phyloP scores from a whole-genome alignment of 768 basidiomycete species.

The Hygrocybe coccinea region DNA sequence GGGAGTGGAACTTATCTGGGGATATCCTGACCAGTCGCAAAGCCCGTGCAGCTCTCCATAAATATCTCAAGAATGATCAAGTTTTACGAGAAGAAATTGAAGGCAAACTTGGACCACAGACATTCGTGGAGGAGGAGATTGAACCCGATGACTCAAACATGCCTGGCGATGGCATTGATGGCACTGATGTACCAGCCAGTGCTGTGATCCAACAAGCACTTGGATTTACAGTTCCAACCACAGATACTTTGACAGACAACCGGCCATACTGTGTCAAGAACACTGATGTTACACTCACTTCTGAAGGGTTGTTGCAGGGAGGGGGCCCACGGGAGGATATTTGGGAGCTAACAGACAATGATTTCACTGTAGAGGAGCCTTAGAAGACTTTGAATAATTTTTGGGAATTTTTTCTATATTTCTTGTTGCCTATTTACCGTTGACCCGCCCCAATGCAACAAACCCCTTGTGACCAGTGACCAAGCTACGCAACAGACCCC shows the following conservation, averaged over 20 bases:
- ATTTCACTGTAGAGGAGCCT: too few relatives aligned
- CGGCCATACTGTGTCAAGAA: not conserved
- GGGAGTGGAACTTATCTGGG: conserved; percentile 16
- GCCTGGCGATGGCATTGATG: too few relatives aligned
- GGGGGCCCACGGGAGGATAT: too few relatives aligned
- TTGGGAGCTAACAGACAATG: too few relatives aligned
- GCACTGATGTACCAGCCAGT: not conserved
- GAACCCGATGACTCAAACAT: not conserved
- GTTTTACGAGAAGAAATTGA: conserved; percentile 16
- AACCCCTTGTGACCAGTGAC: too few relatives aligned
- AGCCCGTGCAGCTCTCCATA: conserved; percentile 11
- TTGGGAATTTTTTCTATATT: too few relatives aligned
- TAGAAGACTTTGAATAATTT: too few relatives aligned
- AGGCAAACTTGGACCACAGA: not conserved
- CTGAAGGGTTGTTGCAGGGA: too few relatives aligned
- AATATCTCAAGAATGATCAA: conserved; percentile 12
- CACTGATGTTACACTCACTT: not conserved
- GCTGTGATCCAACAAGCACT: not conserved
- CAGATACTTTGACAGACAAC: not conserved
- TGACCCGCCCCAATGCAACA: too few relatives aligned
- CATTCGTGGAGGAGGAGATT: not conserved
- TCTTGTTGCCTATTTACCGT: too few relatives aligned
- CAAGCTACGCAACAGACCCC: too few relatives aligned
- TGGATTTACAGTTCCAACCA: not conserved
- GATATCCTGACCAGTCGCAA: conserved; percentile 14